Evolutionary conservation across 164 flowering plant species (phyloP).

Genomic region (Pachysandra terminalis): DNA sequence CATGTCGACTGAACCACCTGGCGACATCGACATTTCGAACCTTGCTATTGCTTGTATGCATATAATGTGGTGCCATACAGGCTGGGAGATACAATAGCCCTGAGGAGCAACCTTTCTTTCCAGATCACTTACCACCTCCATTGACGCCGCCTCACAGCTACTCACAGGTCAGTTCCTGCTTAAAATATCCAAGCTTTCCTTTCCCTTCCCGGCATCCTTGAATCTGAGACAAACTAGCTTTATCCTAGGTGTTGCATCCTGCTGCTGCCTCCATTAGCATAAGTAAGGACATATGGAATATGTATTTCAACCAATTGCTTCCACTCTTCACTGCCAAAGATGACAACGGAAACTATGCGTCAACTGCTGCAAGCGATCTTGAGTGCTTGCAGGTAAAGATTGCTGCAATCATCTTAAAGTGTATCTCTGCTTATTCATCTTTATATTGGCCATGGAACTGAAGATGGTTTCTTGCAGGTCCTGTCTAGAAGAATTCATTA

Average conservation of each 20-base stretch:
- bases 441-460: background rate
- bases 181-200: background rate
- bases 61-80: slow-evolving; percentile 22
- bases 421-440: no score
- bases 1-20: no score
- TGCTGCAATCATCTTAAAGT: background rate
- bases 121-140: slow-evolving; percentile 51
- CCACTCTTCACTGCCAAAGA: slow-evolving; percentile 56
- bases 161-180: slow-evolving; percentile 30
- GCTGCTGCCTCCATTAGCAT: slow-evolving; percentile 55
- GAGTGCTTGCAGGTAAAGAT: slow-evolving; percentile 71
- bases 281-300: slow-evolving; percentile 58
- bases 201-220: background rate
- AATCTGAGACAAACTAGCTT: background rate
- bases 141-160: slow-evolving; percentile 29
- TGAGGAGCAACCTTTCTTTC: slow-evolving; percentile 86
- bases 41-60: background rate
- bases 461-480: slow-evolving; percentile 42
- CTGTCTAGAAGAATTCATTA: slow-evolving; percentile 86
- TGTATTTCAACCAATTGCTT: slow-evolving; percentile 54
- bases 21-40: no score
- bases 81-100: slow-evolving; percentile 70
- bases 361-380: slow-evolving; percentile 60
- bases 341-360: slow-evolving; percentile 78
- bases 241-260: slow-evolving; percentile 62